phyloP scores from a whole-genome alignment of 805 yeast genomes.

The Peterozyma xylosa region DNA sequence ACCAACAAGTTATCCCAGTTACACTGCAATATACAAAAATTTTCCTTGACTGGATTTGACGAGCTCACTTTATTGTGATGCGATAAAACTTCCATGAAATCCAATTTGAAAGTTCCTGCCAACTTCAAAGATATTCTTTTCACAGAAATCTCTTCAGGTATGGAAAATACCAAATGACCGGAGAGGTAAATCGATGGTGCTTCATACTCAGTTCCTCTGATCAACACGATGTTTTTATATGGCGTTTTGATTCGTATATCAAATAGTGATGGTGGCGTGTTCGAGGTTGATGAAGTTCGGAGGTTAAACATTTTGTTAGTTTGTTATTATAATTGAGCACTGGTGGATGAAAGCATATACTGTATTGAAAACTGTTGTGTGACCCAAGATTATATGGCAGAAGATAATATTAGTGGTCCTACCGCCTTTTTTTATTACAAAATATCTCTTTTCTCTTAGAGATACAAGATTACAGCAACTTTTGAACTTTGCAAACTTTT shows the following conservation, averaged over 20 bases:
- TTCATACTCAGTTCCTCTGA: constrained; percentile 37
- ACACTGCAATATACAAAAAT: constrained; percentile 30
- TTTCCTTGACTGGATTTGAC: constrained; percentile 28
- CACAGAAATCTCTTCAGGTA: constrained; percentile 34
- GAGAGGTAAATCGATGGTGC: constrained; percentile 32
- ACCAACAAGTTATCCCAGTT: constrained; percentile 43
- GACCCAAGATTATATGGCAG: no score
- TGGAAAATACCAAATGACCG: constrained; percentile 39
- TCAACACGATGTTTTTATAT: constrained; percentile 31
- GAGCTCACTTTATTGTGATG: constrained; percentile 19
- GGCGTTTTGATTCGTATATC: constrained; percentile 16
- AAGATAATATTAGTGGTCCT: no score
- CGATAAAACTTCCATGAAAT: constrained; percentile 27
- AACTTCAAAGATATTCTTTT: constrained; percentile 29
- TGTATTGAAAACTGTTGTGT: no score
- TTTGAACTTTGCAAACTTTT: no score
- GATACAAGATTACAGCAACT: no score
- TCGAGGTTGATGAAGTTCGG: neutral
- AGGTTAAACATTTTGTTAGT: neutral
- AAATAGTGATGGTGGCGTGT: constrained; percentile 4
- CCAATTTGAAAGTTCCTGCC: constrained; percentile 34
- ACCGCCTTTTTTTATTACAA: no score
- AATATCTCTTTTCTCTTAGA: no score
- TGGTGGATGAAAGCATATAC: no score
- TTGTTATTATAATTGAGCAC: no score